A percentile compares a stretch with the other conserved stretches of the same genome.
Evolutionary conservation across 768 basidiomycete species (phyloP).

Genomic region (Lyophyllum shimeji): DNA sequence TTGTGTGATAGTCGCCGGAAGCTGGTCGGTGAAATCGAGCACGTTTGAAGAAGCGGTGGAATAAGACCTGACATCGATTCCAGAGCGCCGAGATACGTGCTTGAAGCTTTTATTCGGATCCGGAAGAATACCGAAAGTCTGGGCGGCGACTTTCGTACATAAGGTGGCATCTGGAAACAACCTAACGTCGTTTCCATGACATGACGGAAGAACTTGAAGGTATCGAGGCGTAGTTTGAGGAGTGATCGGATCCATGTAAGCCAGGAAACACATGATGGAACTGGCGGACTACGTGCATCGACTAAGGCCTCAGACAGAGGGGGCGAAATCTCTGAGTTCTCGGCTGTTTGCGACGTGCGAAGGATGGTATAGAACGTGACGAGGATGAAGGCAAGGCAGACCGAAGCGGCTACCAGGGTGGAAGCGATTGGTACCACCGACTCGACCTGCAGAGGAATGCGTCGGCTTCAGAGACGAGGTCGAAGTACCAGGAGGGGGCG

Average conservation of each 20-base stretch:
- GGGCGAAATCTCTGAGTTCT: neutral
- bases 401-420: neutral
- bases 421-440: neutral
- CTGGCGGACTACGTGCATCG: neutral
- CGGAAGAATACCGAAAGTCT: no score
- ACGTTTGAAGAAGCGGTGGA: neutral
- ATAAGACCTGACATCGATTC: neutral
- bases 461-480: neutral
- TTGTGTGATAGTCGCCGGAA: neutral
- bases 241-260: neutral
- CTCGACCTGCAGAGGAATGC: neutral
- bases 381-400: neutral
- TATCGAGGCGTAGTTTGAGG: neutral
- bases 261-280: neutral
- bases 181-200: neutral
- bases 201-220: neutral
- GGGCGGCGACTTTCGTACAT: neutral
- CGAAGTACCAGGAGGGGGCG: neutral
- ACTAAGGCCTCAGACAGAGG: neutral
- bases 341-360: neutral
- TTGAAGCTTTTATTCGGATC: no score
- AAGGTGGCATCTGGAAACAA: neutral
- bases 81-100: neutral
- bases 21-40: neutral
- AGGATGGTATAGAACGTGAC: neutral